phyloP scores from a whole-genome alignment of 2,329 filamentous ascomycete genomes.

The Drechslerella dactyloides region DNA sequence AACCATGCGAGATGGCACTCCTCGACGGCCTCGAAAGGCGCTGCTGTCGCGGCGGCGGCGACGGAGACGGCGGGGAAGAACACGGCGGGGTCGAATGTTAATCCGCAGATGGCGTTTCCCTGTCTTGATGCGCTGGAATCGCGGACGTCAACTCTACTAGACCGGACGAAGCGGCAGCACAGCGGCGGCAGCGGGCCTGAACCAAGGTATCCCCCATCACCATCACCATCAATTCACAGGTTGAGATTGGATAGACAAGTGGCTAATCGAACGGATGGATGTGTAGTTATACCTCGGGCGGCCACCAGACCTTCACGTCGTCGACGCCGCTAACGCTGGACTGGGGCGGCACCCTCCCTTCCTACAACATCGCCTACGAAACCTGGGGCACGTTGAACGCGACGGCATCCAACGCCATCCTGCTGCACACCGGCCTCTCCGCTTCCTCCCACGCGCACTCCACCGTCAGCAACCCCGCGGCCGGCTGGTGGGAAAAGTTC shows the following conservation, averaged over 20 bases:
- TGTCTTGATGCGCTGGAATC: constrained; percentile 85
- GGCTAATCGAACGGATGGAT: constrained; percentile 1
- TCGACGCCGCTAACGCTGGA: constrained; percentile 79
- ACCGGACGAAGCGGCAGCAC: constrained; percentile 54
- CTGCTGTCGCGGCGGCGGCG: not conserved
- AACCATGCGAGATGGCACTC: constrained; percentile 18
- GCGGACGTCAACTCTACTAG: constrained; percentile 75
- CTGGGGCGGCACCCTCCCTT: constrained; percentile 89
- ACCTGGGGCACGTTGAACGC: constrained; percentile 84
- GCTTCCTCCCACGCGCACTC: constrained; percentile 98
- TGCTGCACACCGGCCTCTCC: constrained; percentile 90
- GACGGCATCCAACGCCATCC: constrained; percentile 83
- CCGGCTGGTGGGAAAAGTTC: constrained; percentile 99
- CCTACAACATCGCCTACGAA: constrained; percentile 91
- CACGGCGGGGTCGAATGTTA: constrained; percentile 62
- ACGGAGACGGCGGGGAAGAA: too few relatives aligned
- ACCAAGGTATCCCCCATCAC: constrained; percentile 63
- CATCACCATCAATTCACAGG: not conserved
- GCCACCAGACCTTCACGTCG: constrained; percentile 79
- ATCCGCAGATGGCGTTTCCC: constrained; percentile 86
- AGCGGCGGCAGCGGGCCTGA: constrained; percentile 78
- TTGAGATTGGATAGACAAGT: too few relatives aligned
- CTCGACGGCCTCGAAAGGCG: not conserved
- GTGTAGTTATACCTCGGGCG: constrained; percentile 80
- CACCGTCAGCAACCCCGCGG: constrained; percentile 81